phyloP scores from a whole-genome alignment of 176 grass and related monocot species.

The Eleusine coracana region DNA sequence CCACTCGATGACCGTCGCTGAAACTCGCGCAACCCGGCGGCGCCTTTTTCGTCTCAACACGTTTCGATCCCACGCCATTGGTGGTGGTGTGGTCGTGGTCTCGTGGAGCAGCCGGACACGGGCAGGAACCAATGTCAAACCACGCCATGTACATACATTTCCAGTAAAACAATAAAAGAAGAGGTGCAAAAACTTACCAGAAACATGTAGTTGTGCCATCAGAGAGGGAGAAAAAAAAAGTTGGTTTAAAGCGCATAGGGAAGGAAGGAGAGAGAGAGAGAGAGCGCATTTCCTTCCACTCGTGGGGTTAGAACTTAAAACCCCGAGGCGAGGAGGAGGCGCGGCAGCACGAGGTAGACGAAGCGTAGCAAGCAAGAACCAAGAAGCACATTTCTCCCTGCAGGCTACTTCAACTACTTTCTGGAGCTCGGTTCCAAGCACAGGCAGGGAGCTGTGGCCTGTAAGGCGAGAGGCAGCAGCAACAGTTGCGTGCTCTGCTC shows the following conservation, averaged over 20 bases:
- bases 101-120: not conserved
- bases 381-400: constrained; percentile 1
- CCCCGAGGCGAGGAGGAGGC: constrained; percentile 49
- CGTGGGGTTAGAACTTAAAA: constrained; percentile 67
- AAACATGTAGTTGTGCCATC: constrained; percentile 29
- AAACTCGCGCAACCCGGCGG: not conserved
- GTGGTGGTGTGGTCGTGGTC: not conserved
- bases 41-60: constrained; percentile 28
- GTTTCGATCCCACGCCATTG: constrained; percentile 42
- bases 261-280: not conserved
- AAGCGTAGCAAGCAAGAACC: constrained; percentile 10
- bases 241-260: constrained; percentile 17
- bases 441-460: not conserved
- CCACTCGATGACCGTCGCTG: constrained; percentile 34
- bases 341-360: constrained; percentile 32
- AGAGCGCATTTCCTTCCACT: constrained; percentile 21
- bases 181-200: constrained; percentile 40
- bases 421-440: not conserved
- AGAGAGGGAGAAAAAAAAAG: not conserved
- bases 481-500: not conserved
- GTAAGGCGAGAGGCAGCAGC: not conserved
- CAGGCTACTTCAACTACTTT: not conserved
- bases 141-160: constrained; percentile 1
- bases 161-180: constrained; percentile 5
- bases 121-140: constrained; percentile 29